Evolutionary conservation across 805 yeast species (phyloP).

Genomic region (Candida bentonensis): DNA sequence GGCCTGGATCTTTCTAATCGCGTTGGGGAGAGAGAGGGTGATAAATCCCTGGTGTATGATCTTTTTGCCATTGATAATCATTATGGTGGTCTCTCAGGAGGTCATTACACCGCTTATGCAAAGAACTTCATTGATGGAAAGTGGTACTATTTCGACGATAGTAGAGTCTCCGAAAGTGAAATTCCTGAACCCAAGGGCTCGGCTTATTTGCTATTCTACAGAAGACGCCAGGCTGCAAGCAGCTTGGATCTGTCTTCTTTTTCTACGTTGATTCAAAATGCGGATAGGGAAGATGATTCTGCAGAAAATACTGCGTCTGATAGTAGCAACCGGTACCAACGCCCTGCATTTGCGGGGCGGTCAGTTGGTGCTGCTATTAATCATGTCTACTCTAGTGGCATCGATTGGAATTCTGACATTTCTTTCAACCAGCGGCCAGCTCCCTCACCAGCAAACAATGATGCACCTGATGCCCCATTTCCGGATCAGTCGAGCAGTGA

Average conservation of each 20-base stretch:
- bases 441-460: neutral
- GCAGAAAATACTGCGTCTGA: too few species aligned
- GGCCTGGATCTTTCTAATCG: conserved; percentile 61
- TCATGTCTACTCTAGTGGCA: neutral
- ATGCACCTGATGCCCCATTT: too few species aligned
- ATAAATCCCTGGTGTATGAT: conserved; percentile 46
- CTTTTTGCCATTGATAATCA: conserved; percentile 90
- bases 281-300: too few species aligned
- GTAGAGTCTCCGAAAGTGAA: conserved; percentile 49
- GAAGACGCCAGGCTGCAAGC: conserved; percentile 38
- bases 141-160: conserved; percentile 90
- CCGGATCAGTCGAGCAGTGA: too few species aligned
- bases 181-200: conserved; percentile 41
- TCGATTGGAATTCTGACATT: neutral
- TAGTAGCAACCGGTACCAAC: too few species aligned
- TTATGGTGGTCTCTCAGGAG: conserved; percentile 93
- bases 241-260: too few species aligned
- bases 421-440: neutral
- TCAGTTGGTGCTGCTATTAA: neutral
- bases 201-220: conserved; percentile 78
- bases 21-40: conserved; percentile 24
- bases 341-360: too few species aligned
- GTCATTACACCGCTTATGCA: conserved; percentile 88
- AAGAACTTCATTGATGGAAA: conserved; percentile 59
- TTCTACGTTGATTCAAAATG: too few species aligned